Evolutionary conservation across 257 asterid species (phyloP).

Genomic region (Solanum habrochaites): DNA sequence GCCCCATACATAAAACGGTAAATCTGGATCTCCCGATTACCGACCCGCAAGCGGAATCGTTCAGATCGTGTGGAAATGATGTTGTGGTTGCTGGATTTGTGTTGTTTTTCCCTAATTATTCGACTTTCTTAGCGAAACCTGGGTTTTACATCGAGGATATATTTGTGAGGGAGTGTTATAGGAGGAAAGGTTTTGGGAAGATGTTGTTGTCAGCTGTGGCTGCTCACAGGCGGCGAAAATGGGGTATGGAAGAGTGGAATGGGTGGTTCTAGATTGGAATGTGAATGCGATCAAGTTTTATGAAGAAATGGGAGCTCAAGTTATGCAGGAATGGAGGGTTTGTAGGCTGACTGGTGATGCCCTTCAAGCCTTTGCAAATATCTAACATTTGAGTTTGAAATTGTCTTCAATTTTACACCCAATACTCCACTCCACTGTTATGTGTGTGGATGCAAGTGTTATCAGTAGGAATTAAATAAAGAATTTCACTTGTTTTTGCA

Average conservation of each 20-base stretch:
- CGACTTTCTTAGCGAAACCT: conserved; percentile 70
- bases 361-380: conserved; percentile 47
- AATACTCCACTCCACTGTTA: neutral
- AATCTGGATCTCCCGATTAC: conserved; percentile 51
- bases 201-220: conserved; percentile 67
- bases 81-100: conserved; percentile 50
- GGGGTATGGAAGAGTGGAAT: conserved; percentile 84
- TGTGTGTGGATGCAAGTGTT: neutral
- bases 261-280: conserved; percentile 93
- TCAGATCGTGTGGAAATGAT: conserved; percentile 24
- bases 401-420: neutral
- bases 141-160: conserved; percentile 78
- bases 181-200: conserved; percentile 78
- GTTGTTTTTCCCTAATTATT: conserved; percentile 77
- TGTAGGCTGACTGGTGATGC: conserved; percentile 71
- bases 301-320: conserved; percentile 76
- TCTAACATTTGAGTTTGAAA: neutral
- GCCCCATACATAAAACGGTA: conserved; percentile 18
- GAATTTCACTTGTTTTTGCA: neutral
- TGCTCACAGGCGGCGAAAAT: conserved; percentile 81
- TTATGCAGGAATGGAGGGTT: conserved; percentile 70
- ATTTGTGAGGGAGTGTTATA: conserved; percentile 69
- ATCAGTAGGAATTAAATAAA: neutral
- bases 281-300: conserved; percentile 55
- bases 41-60: conserved; percentile 47